Conservation (phyloP, 2,329 filamentous ascomycete species). For the Pseudogymnoascus sp. region DNA sequence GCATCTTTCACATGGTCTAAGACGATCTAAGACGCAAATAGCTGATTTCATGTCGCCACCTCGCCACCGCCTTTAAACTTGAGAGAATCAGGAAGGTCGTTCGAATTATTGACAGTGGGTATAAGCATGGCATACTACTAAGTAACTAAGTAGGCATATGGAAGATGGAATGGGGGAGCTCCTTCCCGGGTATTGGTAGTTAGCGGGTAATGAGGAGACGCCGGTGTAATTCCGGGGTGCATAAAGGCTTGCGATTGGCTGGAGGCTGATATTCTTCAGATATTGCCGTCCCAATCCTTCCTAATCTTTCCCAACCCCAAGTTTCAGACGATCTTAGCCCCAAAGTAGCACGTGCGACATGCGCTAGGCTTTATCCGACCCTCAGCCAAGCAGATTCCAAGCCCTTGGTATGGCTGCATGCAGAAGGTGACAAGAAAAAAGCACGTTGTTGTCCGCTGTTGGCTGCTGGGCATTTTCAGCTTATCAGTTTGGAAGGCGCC, state of each 20-base stretch:
- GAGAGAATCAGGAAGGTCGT: too few relatives aligned
- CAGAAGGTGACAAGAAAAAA: constrained; percentile 4
- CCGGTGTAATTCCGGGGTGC: not conserved
- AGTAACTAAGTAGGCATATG: too few relatives aligned
- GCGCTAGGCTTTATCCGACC: not conserved
- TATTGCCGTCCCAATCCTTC: too few relatives aligned
- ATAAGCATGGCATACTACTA: not conserved
- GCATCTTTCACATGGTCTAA: not conserved
- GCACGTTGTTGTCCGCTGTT: not conserved
- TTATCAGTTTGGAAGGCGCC: not conserved
- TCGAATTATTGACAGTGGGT: not conserved
- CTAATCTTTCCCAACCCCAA: not conserved
- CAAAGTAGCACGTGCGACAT: not conserved
- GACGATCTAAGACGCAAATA: too few relatives aligned
- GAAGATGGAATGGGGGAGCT: not conserved
- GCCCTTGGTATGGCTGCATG: constrained; percentile 2
- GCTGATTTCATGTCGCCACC: too few relatives aligned
- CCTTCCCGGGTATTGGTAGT: not conserved
- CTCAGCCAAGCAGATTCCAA: not conserved
- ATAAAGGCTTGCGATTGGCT: not conserved
- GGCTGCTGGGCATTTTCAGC: too few relatives aligned
- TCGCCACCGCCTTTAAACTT: too few relatives aligned
- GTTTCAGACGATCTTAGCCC: not conserved
- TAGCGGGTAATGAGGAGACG: not conserved
- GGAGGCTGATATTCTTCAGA: too few relatives aligned